Conservation (phyloP, 2,329 filamentous ascomycete species). For the Xylariaceae sp. region DNA sequence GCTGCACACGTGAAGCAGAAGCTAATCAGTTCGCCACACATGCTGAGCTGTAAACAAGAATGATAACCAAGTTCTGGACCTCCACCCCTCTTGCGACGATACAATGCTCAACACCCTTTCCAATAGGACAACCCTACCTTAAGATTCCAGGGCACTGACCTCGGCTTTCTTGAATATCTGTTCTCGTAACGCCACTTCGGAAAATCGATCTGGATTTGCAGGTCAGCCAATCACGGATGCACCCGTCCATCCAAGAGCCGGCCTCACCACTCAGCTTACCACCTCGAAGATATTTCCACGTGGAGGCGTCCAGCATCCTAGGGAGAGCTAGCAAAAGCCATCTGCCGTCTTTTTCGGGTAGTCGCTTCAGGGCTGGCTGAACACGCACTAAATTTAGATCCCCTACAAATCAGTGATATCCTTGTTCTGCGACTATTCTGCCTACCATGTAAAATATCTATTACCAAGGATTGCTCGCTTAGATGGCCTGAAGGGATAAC, state of each 20-base stretch:
- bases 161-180: not conserved
- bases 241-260: not conserved
- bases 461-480: no score
- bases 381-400: not conserved
- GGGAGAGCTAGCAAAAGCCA: not conserved
- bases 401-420: not conserved
- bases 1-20: no score
- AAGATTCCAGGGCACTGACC: not conserved
- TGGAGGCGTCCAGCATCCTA: not conserved
- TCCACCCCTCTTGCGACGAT: no score
- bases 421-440: no score
- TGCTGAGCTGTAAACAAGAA: no score
- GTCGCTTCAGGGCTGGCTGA: not conserved
- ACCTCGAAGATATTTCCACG: not conserved
- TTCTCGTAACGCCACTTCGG: slow-evolving; percentile 13
- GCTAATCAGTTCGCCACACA: no score
- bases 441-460: no score
- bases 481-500: no score
- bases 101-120: no score
- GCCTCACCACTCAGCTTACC: not conserved
- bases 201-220: not conserved
- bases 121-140: no score
- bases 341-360: slow-evolving; percentile 2
- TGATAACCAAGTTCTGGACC: no score
- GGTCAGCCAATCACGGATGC: not conserved